These are phyloP conservation scores for Zymoseptoria ardabiliae DNA, from an alignment of 2,329 filamentous ascomycete genomes.

Conservation along the genomic window DNA sequence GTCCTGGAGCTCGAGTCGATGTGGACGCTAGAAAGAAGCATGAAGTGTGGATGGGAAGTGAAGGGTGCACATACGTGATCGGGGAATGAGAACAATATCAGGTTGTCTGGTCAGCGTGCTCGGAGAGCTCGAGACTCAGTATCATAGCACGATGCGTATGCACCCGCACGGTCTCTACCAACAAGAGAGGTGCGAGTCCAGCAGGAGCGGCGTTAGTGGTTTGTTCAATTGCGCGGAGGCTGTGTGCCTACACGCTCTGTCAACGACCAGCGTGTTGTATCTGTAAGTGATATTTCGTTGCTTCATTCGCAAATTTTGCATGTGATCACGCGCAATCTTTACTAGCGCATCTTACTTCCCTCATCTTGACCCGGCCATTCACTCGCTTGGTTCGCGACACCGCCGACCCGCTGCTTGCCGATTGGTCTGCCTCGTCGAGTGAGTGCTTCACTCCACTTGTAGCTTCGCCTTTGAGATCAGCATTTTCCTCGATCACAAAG, in stretches of 20 bases:
- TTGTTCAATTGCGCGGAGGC: neutral
- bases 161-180: neutral
- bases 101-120: neutral
- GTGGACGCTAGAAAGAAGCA: constrained; percentile 58
- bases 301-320: neutral
- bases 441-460: neutral
- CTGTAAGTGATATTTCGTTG: neutral
- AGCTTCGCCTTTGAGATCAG: neutral
- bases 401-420: neutral
- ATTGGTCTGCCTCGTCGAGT: neutral
- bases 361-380: neutral
- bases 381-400: neutral
- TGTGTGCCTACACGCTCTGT: neutral
- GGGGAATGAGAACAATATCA: constrained; percentile 9
- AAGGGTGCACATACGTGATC: constrained; percentile 51
- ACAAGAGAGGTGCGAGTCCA: neutral
- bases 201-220: neutral
- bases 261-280: neutral
- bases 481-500: neutral
- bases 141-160: neutral
- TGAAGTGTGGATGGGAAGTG: constrained; percentile 61
- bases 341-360: neutral
- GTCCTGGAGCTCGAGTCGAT: constrained; percentile 56
- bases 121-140: neutral
- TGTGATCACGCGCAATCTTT: neutral